Base-by-base conservation (phyloP, 768 basidiomycete genomes). In the Tricholomella constricta region DNA sequence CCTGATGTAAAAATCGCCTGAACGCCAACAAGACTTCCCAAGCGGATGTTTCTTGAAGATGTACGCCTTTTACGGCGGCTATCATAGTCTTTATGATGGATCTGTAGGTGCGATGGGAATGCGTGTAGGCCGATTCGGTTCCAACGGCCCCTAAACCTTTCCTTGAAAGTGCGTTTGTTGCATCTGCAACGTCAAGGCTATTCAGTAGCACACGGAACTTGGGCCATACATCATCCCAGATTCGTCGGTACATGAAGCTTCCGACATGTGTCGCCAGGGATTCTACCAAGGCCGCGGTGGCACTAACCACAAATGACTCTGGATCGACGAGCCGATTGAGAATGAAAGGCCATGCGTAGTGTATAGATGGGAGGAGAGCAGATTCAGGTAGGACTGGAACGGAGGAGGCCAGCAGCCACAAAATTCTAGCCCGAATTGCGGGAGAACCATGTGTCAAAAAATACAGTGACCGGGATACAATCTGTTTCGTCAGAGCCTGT, bases 221-320 rank as follows among this genome's bases (percentile, higher is more conserved):
- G 1, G 96, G 96, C 95, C 96, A 98, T 17, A 94, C 80, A 57
- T 98, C 91, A 58, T 97, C 92, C 83, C 94, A 89, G 27, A 98
- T 80, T 49, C 89, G 77, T 29, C 83, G 76, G 44, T 80, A 80
- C 90, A 98, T 95, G 71, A 91, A 97, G 48, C 81, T 82, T 22
- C 95, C 97, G 23, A 85, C 81, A 58, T 90, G 76, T 32, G 63
- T 71, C 0, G 84, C 81, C 34, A 99, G 75, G 1, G 81, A 71
- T 58, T 90, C 88, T n/a, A 98, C 72, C 38, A 97, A 72, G 3
- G 70, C 72, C 1, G 88, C 85, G 1, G 92, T 86, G 20, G 89
- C 88, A 48, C 81, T 81, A 56, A 94, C 82, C 25, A 98, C 93
- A 60, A 84, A 94, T 0, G 84, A 72, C 64, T 94, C 89, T 0